These are phyloP conservation scores for Myotisia sp. DNA, from an alignment of 2,329 filamentous ascomycete species.

Conservation along the genomic window DNA sequence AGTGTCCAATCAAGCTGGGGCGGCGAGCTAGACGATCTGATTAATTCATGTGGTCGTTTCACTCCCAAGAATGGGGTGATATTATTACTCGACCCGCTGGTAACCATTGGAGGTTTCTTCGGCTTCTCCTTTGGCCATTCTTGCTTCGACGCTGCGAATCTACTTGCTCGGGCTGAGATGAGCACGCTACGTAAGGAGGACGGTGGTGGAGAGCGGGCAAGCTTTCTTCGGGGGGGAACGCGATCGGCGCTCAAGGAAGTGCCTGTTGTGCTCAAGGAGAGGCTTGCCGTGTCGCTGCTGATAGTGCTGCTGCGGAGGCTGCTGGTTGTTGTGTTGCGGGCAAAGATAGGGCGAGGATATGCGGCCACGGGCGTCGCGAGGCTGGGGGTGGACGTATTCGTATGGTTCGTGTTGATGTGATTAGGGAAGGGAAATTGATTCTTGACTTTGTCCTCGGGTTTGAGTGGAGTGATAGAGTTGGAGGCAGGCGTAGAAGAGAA, in stretches of 20 bases:
- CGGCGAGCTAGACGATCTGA: background rate
- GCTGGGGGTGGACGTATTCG: background rate
- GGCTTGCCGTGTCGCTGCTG: conserved; percentile 1
- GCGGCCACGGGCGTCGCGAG: conserved; percentile 4
- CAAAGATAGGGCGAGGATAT: conserved; percentile 6
- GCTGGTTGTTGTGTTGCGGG: conserved; percentile 3
- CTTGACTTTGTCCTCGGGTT: no score
- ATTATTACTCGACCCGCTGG: background rate
- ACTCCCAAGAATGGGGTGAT: background rate
- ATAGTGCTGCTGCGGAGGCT: conserved; percentile 2
- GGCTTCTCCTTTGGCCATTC: background rate
- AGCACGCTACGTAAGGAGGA: conserved; percentile 2
- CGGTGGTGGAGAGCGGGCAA: no score
- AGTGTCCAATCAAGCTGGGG: conserved; percentile 3
- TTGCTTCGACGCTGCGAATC: no score
- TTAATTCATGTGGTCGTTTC: background rate
- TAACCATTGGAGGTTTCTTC: no score
- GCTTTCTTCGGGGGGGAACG: no score
- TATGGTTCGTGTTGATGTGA: no score
- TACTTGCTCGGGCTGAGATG: background rate
- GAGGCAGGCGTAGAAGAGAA: no score
- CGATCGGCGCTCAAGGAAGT: background rate
- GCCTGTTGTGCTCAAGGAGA: background rate
- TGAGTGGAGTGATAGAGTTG: no score
- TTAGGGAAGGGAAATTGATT: no score